Evolutionary conservation across 1,284 basidiomycete genomes (phyloP).

Genomic region (Rhizoctonia solani): DNA sequence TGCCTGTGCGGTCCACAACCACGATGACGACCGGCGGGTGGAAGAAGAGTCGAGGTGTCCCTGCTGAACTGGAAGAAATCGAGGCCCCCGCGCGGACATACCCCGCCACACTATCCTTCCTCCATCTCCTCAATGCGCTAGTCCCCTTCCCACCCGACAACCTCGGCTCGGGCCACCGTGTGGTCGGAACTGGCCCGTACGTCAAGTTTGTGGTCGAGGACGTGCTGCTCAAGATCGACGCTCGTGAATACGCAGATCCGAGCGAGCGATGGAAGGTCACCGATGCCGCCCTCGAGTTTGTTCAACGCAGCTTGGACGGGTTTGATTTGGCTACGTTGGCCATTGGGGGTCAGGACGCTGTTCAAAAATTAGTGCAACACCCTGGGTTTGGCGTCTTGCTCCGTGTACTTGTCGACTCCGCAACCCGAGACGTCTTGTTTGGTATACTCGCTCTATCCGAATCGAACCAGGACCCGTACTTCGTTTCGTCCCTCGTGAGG

Average conservation of each 20-base stretch:
- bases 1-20: conserved; percentile 43
- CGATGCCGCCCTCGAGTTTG: conserved; percentile 80
- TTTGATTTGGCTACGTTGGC: conserved; percentile 68
- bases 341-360: conserved; percentile 39
- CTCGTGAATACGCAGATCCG: conserved; percentile 72
- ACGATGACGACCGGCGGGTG: conserved; percentile 14
- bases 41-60: conserved; percentile 41
- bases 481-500: conserved; percentile 77
- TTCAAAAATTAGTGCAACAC: conserved; percentile 51
- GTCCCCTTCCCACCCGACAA: conserved; percentile 77
- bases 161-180: conserved; percentile 73
- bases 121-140: conserved; percentile 80
- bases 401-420: conserved; percentile 68
- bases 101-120: conserved; percentile 86
- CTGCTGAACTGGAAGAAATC: conserved; percentile 76
- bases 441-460: conserved; percentile 59
- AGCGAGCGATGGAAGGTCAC: conserved; percentile 88
- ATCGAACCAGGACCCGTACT: conserved; percentile 56
- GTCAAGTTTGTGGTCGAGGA: conserved; percentile 86
- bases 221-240: conserved; percentile 62
- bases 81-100: conserved; percentile 80
- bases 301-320: conserved; percentile 80
- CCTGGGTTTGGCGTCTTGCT: conserved; percentile 89
- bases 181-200: conserved; percentile 78
- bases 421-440: conserved; percentile 72